Evolutionary conservation across 768 basidiomycete species (phyloP), one percentile per base, ranked within the genome.

Genomic region (Suillus placidus): DNA sequence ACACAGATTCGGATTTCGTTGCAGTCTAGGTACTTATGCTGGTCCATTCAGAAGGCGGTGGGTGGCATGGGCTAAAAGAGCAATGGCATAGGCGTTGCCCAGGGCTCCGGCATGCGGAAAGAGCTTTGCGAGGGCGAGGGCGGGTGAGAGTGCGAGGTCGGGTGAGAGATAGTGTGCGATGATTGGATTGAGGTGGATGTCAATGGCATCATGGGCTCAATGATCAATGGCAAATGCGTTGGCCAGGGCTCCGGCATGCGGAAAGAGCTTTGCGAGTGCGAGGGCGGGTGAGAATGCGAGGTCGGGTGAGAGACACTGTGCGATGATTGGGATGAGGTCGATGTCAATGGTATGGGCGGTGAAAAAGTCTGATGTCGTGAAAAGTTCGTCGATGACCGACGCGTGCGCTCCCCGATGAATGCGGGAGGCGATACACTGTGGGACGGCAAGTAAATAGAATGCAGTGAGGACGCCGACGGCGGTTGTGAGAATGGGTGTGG

Each of bases 31-130:
- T 57, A 57, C 35, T 37, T 60, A 20, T 30, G 58, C 10, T 40
- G 38, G 38, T 60, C 34, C 52, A 12, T 23, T 67, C 51, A 75
- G 23, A 75, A 69, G 37, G 62, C 61, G 20, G 20, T 68, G 7
- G 62, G 5, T 52, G 64, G 35, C 34, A 64, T 57, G 4, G 43
- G 62, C 12, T 64, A 62, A 40, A 38, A 47, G 12, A 47, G 49
- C 14, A 47, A 47, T 62, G 1, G 58, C 55, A 4, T 49, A 18
- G 37, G 68, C 8, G 56, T 30, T 10, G 45, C 43, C 74, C 75
- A 75, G 1, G 74, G 71, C 47, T 77, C 74, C 0, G 75, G 72
- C 76, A 77, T 75, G 16, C 64, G 9, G 2, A 71, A 3, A 3
- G 71, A 65, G 23, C 68, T 70, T n/a, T 65, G 30, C 32, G 61